Evolutionary conservation across 2,329 filamentous ascomycete species (phyloP), one percentile per base, ranked within the genome.

Genomic region (Plectosphaerella cucumerina): DNA sequence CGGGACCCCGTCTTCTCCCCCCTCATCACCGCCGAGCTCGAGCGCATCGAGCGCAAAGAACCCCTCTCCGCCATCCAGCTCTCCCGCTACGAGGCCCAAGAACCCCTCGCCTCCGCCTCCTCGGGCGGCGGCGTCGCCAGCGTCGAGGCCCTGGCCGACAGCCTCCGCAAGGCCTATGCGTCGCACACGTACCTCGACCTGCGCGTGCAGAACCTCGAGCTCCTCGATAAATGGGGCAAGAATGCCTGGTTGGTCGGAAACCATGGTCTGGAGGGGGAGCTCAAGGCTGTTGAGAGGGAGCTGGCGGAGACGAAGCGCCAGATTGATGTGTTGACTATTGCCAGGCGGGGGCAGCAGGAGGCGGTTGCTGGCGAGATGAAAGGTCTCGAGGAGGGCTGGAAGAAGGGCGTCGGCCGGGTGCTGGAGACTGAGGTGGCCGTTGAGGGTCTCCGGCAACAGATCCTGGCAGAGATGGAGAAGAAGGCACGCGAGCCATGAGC

Each of bases 191-290:
- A 84, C 67, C 73, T 85, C 12, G 57, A 65, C 12, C 62, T 69
- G n/a, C 78, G 82, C 4, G 66, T 72, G 34, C 61, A 74, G 31
- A 77, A 82, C 68, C 81, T 96, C 17, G 73, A 76, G 1, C 77
- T 96, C n/a, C 80, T 96, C 18, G 89, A 94, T 61, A 78, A 78
- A 47, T 86, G 86, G 68, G 94, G 93, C 58, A 90, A 90, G 71
- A 96, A 96, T 67, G 87, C 90, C 10, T 97, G 94, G 93, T 76
- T 99, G 50, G 80, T 96, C 9, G 83, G 83, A 6, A 99, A 99
- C 68, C 82, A 86, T 60, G 84, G 89, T 58, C 69, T 91, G 18
- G 93, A 97, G 70, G 81, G 82, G 42, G 80, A 90, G 41, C 69
- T 95, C 48, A 77, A 78, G 47, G 68, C 68, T 12, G 63, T 95